phyloP scores from a whole-genome alignment of 225 moss, liverwort and hornwort species.

The Marchantia polymorpha region DNA sequence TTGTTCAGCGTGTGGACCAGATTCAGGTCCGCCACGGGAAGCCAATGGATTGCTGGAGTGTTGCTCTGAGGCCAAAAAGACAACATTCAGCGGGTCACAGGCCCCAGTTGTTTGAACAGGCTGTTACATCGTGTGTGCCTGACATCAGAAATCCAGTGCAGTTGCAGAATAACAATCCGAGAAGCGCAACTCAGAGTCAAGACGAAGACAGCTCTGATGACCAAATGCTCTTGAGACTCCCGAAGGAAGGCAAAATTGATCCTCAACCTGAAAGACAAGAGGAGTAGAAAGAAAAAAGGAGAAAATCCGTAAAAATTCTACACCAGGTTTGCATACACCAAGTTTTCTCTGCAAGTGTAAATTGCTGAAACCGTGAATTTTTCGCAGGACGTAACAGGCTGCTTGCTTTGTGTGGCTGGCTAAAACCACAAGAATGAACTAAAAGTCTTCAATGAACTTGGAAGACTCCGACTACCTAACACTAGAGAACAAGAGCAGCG shows the following conservation, averaged over 20 bases:
- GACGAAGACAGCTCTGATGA: background rate
- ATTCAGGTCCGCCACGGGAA: too few relatives aligned
- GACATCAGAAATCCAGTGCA: constrained; percentile 11
- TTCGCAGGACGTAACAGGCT: background rate
- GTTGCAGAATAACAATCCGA: background rate
- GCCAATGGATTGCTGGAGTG: too few relatives aligned
- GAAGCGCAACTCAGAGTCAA: background rate
- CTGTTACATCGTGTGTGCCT: background rate
- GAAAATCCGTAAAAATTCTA: background rate
- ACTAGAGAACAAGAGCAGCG: constrained; percentile 22
- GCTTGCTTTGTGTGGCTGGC: constrained; percentile 8
- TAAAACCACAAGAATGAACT: constrained; percentile 21
- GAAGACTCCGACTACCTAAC: constrained; percentile 5
- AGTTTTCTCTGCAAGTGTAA: constrained; percentile 1
- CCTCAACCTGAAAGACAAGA: constrained; percentile 3
- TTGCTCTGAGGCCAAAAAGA: background rate
- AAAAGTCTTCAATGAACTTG: constrained; percentile 11
- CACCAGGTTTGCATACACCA: background rate
- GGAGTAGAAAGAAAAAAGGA: too few relatives aligned
- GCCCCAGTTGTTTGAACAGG: background rate
- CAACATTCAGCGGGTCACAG: background rate
- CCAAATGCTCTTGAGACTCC: background rate
- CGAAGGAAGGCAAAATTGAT: background rate
- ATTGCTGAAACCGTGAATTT: background rate
- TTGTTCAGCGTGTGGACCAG: too few relatives aligned